Conservation (phyloP, 441 rosid genomes). For the Brassica hybrid region DNA sequence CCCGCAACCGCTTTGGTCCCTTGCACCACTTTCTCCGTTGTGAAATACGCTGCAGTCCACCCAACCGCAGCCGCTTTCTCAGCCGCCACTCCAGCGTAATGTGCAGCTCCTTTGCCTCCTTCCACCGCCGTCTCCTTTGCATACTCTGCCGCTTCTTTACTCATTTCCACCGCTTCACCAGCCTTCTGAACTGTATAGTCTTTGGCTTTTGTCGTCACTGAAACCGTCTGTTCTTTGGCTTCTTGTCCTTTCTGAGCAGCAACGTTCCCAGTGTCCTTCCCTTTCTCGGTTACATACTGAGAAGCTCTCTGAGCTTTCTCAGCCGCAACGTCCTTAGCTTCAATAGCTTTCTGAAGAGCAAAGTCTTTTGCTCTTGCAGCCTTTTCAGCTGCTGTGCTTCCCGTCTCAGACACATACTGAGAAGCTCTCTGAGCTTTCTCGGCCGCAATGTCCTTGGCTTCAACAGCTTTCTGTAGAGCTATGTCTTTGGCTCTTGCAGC, state of each 20-base stretch:
- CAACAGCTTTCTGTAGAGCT: conserved; percentile 17
- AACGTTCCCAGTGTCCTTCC: conserved; percentile 46
- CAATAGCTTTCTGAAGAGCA: conserved; percentile 26
- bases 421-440: conserved; percentile 50
- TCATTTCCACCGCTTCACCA: conserved; percentile 33
- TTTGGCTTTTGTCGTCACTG: conserved; percentile 43
- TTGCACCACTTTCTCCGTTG: conserved; percentile 67
- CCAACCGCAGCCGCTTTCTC: conserved; percentile 63
- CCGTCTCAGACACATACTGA: conserved; percentile 46
- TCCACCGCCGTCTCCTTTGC: conserved; percentile 57
- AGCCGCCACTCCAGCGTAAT: conserved; percentile 56
- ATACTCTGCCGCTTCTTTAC: conserved; percentile 44
- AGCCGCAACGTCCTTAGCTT: conserved; percentile 47
- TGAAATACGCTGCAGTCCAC: conserved; percentile 74
- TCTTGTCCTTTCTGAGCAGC: conserved; percentile 46
- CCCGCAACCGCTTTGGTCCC: conserved; percentile 62
- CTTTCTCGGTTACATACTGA: conserved; percentile 43
- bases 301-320: conserved; percentile 51
- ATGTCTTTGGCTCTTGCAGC: conserved; percentile 32
- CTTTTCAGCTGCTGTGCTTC: conserved; percentile 38
- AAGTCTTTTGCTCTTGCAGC: conserved; percentile 40
- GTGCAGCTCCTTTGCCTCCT: conserved; percentile 55
- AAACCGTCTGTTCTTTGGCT: conserved; percentile 40
- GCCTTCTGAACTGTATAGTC: conserved; percentile 42
- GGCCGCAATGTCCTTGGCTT: conserved; percentile 46